Percentiles rank a stretch among this genome's conserved stretches.
Conservation (phyloP, 2,329 filamentous ascomycete genomes). For the Scedosporium aurantiacum region DNA sequence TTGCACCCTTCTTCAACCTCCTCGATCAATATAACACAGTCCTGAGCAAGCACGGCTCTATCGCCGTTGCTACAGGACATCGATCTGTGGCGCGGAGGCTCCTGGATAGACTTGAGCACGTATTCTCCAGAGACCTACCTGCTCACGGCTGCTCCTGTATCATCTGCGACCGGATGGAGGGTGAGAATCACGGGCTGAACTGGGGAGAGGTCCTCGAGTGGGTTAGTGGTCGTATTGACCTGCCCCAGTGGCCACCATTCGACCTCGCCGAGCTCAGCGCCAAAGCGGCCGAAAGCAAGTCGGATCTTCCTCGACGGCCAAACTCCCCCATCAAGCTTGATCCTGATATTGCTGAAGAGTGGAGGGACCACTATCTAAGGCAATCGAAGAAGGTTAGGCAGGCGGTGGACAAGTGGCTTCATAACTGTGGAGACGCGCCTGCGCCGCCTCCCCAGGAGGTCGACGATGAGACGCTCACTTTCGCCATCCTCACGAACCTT, state of each 20-base stretch:
- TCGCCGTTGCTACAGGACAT: constrained; percentile 92
- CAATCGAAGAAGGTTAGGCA: constrained; percentile 87
- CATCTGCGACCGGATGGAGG: constrained; percentile 58
- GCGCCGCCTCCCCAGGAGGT: constrained; percentile 75
- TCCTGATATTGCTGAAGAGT: constrained; percentile 88
- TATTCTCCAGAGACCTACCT: constrained; percentile 87
- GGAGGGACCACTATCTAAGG: constrained; percentile 80
- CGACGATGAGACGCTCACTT: constrained; percentile 86
- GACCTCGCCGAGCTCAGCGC: constrained; percentile 52
- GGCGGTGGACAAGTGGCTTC: constrained; percentile 86
- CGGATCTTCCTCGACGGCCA: constrained; percentile 44
- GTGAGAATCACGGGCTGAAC: constrained; percentile 63
- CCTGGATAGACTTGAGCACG: constrained; percentile 81
- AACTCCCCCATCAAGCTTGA: constrained; percentile 65
- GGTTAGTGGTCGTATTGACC: constrained; percentile 76
- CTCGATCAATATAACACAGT: constrained; percentile 81
- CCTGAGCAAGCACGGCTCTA: constrained; percentile 69
- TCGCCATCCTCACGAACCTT: constrained; percentile 85
- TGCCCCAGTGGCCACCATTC: constrained; percentile 85
- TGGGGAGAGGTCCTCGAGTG: constrained; percentile 95
- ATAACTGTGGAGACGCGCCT: constrained; percentile 62
- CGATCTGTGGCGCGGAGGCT: constrained; percentile 84
- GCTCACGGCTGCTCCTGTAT: constrained; percentile 75
- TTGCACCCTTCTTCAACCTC: constrained; percentile 70
- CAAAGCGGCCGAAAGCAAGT: constrained; percentile 46